phyloP scores from a whole-genome alignment of 164 flowering plant species.

The Umbellularia californica region DNA sequence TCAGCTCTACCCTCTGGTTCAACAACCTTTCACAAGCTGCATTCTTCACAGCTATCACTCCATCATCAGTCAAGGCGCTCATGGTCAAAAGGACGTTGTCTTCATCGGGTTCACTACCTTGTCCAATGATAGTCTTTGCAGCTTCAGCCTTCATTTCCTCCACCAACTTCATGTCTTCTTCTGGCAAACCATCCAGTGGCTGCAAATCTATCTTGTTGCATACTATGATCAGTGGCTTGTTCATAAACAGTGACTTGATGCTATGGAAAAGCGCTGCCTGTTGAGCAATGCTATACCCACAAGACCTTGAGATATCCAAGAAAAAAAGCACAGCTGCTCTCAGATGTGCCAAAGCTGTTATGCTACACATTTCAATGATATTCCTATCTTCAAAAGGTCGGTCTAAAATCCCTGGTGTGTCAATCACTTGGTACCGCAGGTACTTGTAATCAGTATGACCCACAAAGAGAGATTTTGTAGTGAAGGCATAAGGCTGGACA shows the following conservation, averaged over 20 bases:
- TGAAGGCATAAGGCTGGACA: conserved; percentile 94
- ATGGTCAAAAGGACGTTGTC: conserved; percentile 62
- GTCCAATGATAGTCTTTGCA: conserved; percentile 63
- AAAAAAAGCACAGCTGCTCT: conserved; percentile 86
- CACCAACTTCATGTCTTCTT: conserved; percentile 75
- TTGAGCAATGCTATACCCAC: conserved; percentile 81
- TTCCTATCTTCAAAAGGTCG: conserved; percentile 94
- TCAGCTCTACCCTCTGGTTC: conserved; percentile 76
- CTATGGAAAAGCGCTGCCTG: conserved; percentile 92
- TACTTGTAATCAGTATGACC: conserved; percentile 93
- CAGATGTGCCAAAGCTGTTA: conserved; percentile 87
- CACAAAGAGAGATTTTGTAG: conserved; percentile 88
- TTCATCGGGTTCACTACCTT: conserved; percentile 57
- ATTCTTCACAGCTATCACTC: conserved; percentile 77
- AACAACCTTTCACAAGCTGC: conserved; percentile 84
- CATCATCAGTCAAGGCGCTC: conserved; percentile 89
- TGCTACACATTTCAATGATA: conserved; percentile 95
- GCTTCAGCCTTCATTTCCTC: conserved; percentile 85
- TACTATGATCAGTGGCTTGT: conserved; percentile 76
- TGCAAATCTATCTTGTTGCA: conserved; percentile 93
- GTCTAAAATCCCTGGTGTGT: conserved; percentile 90
- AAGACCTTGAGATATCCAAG: conserved; percentile 84
- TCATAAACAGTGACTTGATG: conserved; percentile 84
- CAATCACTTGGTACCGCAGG: conserved; percentile 85
- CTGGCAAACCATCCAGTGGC: conserved; percentile 66